Evolutionary conservation across 768 basidiomycete species (phyloP).

Genomic region (Phylloporus scabripes): DNA sequence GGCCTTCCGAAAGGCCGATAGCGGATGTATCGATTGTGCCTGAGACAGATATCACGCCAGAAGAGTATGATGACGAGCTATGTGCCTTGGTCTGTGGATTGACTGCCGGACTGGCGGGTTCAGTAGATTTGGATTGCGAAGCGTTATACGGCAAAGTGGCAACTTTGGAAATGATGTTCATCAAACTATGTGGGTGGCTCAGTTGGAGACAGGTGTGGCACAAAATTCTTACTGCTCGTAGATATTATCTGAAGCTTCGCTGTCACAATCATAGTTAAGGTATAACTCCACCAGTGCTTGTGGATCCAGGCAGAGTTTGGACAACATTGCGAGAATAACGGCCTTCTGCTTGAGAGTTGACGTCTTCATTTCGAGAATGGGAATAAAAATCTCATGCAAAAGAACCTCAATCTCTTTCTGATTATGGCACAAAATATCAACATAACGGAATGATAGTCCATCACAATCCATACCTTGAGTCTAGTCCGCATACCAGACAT

Average conservation of each 20-base stretch:
- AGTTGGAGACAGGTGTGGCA: conserved; percentile 2
- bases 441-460: background rate
- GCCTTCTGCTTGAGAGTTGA: conserved; percentile 94
- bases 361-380: conserved; percentile 96
- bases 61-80: conserved; percentile 46
- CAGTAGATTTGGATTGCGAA: conserved; percentile 44
- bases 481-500: conserved; percentile 91
- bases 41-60: conserved; percentile 59
- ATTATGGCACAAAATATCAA: conserved; percentile 9
- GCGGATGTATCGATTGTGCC: conserved; percentile 62
- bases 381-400: conserved; percentile 97
- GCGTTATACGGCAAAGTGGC: conserved; percentile 52
- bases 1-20: conserved; percentile 72
- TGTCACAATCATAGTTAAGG: conserved; percentile 98
- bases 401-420: conserved; percentile 99
- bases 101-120: conserved; percentile 57
- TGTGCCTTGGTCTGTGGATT: conserved; percentile 40
- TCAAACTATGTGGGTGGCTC: conserved; percentile 46
- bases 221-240: conserved; percentile 74
- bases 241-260: conserved; percentile 91
- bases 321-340: conserved; percentile 83
- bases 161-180: conserved; percentile 95
- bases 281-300: conserved; percentile 98
- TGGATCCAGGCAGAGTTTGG: conserved; percentile 87
- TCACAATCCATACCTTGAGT: conserved; percentile 63